These are phyloP conservation scores for Petunia axillaris DNA, from an alignment of 257 asterid genomes.

Conservation along the genomic window DNA sequence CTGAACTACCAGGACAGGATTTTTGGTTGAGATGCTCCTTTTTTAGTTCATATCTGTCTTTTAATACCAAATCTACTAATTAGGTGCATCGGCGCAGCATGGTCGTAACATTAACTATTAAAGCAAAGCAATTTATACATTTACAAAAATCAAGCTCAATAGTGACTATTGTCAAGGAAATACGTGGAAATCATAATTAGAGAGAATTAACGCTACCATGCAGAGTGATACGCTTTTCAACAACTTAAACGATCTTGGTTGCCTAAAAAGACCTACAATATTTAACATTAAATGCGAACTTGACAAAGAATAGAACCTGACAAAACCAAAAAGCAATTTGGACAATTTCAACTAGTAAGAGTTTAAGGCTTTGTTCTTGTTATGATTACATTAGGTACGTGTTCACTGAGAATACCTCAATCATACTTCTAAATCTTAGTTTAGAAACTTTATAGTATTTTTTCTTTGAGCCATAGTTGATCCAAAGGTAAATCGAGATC, in stretches of 20 bases:
- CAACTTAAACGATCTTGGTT: not conserved
- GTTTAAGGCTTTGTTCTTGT: not conserved
- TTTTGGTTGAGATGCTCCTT: not conserved
- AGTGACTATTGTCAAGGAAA: not conserved
- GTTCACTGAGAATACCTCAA: not conserved
- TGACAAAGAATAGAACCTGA: not conserved
- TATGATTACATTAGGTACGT: not conserved
- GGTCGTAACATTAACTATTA: not conserved
- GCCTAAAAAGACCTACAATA: not conserved
- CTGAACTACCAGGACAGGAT: not conserved
- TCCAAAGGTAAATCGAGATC: too few species aligned
- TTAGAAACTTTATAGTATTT: too few species aligned
- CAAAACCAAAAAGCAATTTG: too few species aligned
- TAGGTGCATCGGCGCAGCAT: not conserved
- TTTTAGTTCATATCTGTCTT: not conserved
- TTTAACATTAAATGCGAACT: not conserved
- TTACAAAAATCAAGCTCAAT: not conserved
- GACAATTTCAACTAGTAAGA: not conserved
- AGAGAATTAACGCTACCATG: not conserved
- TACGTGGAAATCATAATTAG: not conserved
- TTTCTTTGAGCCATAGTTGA: too few species aligned
- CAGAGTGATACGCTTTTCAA: not conserved
- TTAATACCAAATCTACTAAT: not conserved
- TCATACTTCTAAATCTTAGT: too few species aligned
- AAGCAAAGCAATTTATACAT: not conserved